phyloP scores from a whole-genome alignment of 1,284 basidiomycete species.

The Ceratobasidium sp. region DNA sequence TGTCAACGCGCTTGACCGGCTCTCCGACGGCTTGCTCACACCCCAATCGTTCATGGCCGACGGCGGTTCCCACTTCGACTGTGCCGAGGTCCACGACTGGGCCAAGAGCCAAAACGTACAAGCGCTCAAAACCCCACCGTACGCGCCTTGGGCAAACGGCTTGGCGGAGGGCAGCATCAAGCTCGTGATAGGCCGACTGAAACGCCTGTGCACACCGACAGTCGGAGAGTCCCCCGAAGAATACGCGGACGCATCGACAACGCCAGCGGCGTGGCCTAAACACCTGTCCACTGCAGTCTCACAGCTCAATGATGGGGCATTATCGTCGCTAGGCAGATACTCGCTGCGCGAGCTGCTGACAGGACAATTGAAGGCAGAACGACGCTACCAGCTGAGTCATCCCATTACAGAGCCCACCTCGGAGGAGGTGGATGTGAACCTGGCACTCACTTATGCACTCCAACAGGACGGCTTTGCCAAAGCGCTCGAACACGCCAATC shows the following conservation, averaged over 20 bases:
- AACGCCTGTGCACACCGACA: constrained; percentile 49
- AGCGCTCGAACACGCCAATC: constrained; percentile 29
- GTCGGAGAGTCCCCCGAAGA: constrained; percentile 45
- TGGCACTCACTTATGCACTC: constrained; percentile 40
- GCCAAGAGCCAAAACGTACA: constrained; percentile 44
- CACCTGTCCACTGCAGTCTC: constrained; percentile 38
- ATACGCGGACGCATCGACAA: constrained; percentile 3
- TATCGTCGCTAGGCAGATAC: constrained; percentile 30
- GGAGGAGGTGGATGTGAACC: constrained; percentile 17
- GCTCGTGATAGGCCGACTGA: constrained; percentile 47
- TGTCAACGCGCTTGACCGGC: neutral
- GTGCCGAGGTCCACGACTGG: constrained; percentile 47
- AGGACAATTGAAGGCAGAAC: constrained; percentile 8
- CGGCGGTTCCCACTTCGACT: constrained; percentile 53
- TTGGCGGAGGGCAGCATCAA: constrained; percentile 48
- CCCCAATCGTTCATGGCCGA: constrained; percentile 53
- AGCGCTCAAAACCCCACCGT: constrained; percentile 48
- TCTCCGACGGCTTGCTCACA: neutral
- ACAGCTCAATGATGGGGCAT: constrained; percentile 39
- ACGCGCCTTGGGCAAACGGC: constrained; percentile 55
- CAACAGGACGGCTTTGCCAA: constrained; percentile 22
- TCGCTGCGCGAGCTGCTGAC: constrained; percentile 43
- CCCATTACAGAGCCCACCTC: neutral
- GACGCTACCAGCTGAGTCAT: neutral
- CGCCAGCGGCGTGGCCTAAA: constrained; percentile 37